These are phyloP conservation scores for Zygosaccharomyces siamensis DNA, from an alignment of 805 yeast species.

Conservation along the genomic window DNA sequence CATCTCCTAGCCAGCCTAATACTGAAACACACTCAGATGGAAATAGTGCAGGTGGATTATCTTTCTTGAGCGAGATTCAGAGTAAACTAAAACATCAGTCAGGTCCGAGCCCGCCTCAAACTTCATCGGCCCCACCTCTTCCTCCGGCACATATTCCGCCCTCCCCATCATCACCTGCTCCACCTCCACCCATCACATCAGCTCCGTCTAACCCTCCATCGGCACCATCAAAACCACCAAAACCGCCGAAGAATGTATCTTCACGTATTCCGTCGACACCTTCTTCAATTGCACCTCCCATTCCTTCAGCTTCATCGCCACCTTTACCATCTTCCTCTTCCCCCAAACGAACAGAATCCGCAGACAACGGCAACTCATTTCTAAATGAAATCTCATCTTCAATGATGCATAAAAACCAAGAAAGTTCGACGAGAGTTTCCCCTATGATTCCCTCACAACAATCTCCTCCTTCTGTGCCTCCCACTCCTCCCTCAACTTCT, in stretches of 20 bases:
- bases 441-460: conserved; percentile 26
- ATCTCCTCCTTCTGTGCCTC: conserved; percentile 31
- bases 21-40: conserved; percentile 2
- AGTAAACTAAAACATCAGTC: conserved; percentile 21
- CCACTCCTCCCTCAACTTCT: conserved; percentile 20
- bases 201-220: conserved; percentile 18
- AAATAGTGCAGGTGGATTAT: conserved; percentile 15
- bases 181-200: conserved; percentile 19
- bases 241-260: conserved; percentile 23
- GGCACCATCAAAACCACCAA: conserved; percentile 19
- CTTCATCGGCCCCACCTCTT: conserved; percentile 4
- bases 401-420: conserved; percentile 12
- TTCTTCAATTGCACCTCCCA: conserved; percentile 13
- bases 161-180: conserved; percentile 18
- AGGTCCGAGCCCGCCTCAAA: conserved; percentile 7
- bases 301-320: conserved; percentile 13
- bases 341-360: background rate
- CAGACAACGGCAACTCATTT: conserved; percentile 7
- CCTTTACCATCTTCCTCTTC: conserved; percentile 5
- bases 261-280: conserved; percentile 30
- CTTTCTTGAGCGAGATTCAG: conserved; percentile 32
- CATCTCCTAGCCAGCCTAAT: conserved; percentile 12
- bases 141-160: conserved; percentile 19
- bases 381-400: conserved; percentile 7
- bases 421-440: conserved; percentile 25